phyloP scores from a whole-genome alignment of 768 basidiomycete species.

The Suillus subalutaceus region DNA sequence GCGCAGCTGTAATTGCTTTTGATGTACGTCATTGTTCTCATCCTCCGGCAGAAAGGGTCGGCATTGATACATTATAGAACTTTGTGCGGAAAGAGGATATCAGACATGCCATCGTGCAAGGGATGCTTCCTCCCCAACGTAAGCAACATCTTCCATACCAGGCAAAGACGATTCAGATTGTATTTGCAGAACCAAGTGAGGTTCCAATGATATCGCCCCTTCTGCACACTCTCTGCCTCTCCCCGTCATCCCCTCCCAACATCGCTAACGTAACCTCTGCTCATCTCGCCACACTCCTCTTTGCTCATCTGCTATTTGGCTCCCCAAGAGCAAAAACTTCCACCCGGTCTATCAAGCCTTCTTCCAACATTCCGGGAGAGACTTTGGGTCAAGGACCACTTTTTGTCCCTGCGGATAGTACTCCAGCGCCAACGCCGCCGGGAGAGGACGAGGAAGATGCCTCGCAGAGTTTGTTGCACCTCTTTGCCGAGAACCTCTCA shows the following conservation, averaged over 20 bases:
- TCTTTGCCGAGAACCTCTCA: constrained; percentile 89
- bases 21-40: constrained; percentile 57
- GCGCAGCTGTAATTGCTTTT: constrained; percentile 79
- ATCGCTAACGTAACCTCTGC: constrained; percentile 60
- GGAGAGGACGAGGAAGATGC: constrained; percentile 60
- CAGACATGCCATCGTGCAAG: constrained; percentile 65
- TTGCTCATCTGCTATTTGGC: constrained; percentile 75
- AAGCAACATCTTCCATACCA: constrained; percentile 5
- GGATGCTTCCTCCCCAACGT: constrained; percentile 70
- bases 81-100: constrained; percentile 78
- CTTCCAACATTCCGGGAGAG: constrained; percentile 35
- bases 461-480: constrained; percentile 75
- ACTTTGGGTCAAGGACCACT: constrained; percentile 46
- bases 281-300: constrained; percentile 77
- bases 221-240: constrained; percentile 64
- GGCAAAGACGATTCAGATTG: neutral
- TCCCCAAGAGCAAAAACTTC: constrained; percentile 65
- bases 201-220: constrained; percentile 63
- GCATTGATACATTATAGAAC: constrained; percentile 47
- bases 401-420: constrained; percentile 78
- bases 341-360: constrained; percentile 67
- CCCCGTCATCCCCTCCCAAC: constrained; percentile 65
- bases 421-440: constrained; percentile 35
- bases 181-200: constrained; percentile 30
- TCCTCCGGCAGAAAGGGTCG: neutral